Percentiles rank a stretch among this genome's conserved stretches.
These are phyloP conservation scores for Saturnispora kantuleensis DNA, from an alignment of 805 yeast species.

Conservation along the genomic window DNA sequence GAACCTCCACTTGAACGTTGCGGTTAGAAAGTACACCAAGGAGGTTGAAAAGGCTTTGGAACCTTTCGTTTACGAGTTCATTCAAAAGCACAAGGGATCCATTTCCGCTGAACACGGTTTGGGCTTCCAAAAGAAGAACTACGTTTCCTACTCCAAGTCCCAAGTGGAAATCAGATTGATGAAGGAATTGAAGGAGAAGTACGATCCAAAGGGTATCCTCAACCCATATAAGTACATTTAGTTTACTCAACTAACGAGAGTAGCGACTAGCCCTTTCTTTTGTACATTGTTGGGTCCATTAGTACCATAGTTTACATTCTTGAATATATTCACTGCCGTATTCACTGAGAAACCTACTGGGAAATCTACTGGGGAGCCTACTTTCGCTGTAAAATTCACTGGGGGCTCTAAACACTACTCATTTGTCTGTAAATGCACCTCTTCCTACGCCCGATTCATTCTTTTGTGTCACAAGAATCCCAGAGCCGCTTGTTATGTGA, in stretches of 20 bases:
- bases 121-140: conserved; percentile 93
- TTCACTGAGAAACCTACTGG: too few species aligned
- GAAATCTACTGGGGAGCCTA: too few species aligned
- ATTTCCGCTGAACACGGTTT: conserved; percentile 96
- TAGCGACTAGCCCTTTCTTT: too few species aligned
- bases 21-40: conserved; percentile 74
- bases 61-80: conserved; percentile 94
- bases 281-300: too few species aligned
- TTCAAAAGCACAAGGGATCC: conserved; percentile 64
- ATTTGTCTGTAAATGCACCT: too few species aligned
- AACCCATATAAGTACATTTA: conserved; percentile 90
- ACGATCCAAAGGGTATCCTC: conserved; percentile 85
- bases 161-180: conserved; percentile 62
- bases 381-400: too few species aligned
- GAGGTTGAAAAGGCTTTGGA: conserved; percentile 74
- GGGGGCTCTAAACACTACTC: too few species aligned
- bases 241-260: background rate
- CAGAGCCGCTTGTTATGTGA: too few species aligned
- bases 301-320: background rate
- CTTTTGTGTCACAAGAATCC: too few species aligned
- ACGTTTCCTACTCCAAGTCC: conserved; percentile 75
- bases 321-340: background rate
- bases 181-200: conserved; percentile 66
- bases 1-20: conserved; percentile 86
- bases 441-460: too few species aligned